phyloP scores from a whole-genome alignment of 208 protist species.

The Leishmania major region DNA sequence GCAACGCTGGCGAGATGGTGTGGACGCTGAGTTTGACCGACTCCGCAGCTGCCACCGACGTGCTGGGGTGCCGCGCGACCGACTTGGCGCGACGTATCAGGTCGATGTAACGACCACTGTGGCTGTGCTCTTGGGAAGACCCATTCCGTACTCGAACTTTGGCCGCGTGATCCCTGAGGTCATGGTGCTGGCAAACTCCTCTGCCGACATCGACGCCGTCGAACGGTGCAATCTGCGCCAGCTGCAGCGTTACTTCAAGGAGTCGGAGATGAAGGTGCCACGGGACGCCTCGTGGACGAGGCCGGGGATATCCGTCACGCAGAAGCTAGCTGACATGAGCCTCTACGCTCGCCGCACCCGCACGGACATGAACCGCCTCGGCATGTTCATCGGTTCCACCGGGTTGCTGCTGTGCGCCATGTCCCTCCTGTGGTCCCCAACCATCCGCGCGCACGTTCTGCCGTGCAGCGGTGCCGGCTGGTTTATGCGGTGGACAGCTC shows the following conservation, averaged over 20 bases:
- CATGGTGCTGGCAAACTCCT: constrained; percentile 49
- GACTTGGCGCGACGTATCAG: constrained; percentile 84
- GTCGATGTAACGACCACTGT: constrained; percentile 96
- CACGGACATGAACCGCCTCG: constrained; percentile 46
- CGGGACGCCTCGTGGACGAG: constrained; percentile 11
- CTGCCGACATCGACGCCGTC: constrained; percentile 34
- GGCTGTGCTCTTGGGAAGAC: constrained; percentile 87
- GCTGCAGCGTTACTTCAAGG: constrained; percentile 44
- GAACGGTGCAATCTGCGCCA: constrained; percentile 66
- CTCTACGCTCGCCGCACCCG: constrained; percentile 48
- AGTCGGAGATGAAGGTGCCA: constrained; percentile 32
- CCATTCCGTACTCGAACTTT: constrained; percentile 96
- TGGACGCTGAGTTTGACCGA: constrained; percentile 43
- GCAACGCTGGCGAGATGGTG: constrained; percentile 35
- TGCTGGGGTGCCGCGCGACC: constrained; percentile 32
- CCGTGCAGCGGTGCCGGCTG: constrained; percentile 24
- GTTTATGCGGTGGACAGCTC: constrained; percentile 28
- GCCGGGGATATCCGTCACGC: constrained; percentile 13
- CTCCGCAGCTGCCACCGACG: constrained; percentile 37
- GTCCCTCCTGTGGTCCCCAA: constrained; percentile 41
- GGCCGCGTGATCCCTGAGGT: constrained; percentile 92
- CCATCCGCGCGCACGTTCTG: constrained; percentile 20
- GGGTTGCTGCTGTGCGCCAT: constrained; percentile 46
- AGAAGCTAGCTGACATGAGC: constrained; percentile 51
- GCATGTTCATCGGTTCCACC: constrained; percentile 54